Conservation (phyloP, 139 green algal genomes). For the Chlamydomonas urium region DNA sequence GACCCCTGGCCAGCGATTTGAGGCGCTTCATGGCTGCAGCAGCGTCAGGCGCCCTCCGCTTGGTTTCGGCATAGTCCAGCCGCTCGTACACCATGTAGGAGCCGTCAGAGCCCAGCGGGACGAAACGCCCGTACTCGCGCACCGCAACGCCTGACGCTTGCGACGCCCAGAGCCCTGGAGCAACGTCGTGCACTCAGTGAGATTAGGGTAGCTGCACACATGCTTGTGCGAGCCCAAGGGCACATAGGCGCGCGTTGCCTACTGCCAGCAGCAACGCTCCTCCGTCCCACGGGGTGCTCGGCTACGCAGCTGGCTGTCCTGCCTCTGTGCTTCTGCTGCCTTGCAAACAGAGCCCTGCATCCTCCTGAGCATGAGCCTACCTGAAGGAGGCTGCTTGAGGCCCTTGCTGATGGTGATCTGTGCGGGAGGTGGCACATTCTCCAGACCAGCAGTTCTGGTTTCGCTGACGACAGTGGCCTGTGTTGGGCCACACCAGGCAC, state of each 20-base stretch:
- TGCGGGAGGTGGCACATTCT: constrained; percentile 8
- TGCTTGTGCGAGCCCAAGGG: no score
- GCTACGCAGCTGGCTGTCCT: not conserved
- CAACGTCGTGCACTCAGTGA: no score
- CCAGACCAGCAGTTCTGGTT: not conserved
- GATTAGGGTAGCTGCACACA: no score
- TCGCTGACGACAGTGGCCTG: not conserved
- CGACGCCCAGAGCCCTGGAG: not conserved
- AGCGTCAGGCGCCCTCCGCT: constrained; percentile 2
- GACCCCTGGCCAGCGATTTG: not conserved
- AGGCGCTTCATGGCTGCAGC: constrained; percentile 7
- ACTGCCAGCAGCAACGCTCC: not conserved
- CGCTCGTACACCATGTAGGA: constrained; percentile 22
- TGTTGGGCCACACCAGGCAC: not conserved
- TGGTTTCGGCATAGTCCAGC: constrained; percentile 1
- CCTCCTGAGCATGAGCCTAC: not conserved
- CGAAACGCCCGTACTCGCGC: constrained; percentile 13
- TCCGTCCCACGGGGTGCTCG: not conserved
- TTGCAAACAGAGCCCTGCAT: not conserved
- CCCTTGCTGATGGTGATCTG: constrained; percentile 19
- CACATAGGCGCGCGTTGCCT: no score
- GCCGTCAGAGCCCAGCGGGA: constrained; percentile 13
- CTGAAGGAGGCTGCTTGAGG: not conserved
- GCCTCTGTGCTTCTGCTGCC: not conserved
- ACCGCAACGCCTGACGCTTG: constrained; percentile 6